Evolutionary conservation across 2,329 filamentous ascomycete species (phyloP).

Genomic region (Penicillium vulpinum): DNA sequence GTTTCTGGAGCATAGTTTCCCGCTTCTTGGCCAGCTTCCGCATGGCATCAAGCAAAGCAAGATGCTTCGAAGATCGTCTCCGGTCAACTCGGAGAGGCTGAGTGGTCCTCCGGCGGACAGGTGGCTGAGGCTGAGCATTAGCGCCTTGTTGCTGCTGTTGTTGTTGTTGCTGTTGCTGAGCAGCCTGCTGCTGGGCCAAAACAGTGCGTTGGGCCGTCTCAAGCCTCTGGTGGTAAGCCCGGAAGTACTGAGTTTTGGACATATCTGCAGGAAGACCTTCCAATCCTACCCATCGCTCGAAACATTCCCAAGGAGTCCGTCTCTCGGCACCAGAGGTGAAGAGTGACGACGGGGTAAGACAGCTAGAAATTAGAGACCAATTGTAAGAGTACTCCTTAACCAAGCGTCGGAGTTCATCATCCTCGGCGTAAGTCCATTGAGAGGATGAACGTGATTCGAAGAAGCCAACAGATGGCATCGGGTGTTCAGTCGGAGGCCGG

Average conservation of each 20-base stretch:
- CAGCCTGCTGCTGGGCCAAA: conserved; percentile 57
- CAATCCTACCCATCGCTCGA: conserved; percentile 91
- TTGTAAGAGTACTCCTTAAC: conserved; percentile 96
- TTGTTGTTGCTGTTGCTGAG: conserved; percentile 49
- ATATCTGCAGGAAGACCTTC: conserved; percentile 91
- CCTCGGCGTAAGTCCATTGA: conserved; percentile 87
- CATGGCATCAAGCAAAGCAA: conserved; percentile 91
- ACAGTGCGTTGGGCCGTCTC: conserved; percentile 63
- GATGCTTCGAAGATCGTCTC: conserved; percentile 78
- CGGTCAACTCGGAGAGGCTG: conserved; percentile 81
- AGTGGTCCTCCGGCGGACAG: conserved; percentile 68
- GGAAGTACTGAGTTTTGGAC: conserved; percentile 94
- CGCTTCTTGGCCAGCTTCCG: conserved; percentile 92
- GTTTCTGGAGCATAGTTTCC: conserved; percentile 81
- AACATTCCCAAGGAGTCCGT: conserved; percentile 96
- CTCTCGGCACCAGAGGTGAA: conserved; percentile 86
- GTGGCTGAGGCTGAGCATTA: conserved; percentile 54
- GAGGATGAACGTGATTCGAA: conserved; percentile 85
- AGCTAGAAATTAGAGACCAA: conserved; percentile 89
- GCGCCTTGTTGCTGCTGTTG: conserved; percentile 56
- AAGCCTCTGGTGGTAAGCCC: conserved; percentile 65
- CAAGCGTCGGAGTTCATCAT: conserved; percentile 80
- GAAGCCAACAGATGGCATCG: conserved; percentile 86
- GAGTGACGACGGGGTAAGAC: conserved; percentile 70
- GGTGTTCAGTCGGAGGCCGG: conserved; percentile 84